Evolutionary conservation across 2,329 filamentous ascomycete genomes (phyloP), one percentile per base, ranked within the genome.

Genomic region (Penicillium hordei): DNA sequence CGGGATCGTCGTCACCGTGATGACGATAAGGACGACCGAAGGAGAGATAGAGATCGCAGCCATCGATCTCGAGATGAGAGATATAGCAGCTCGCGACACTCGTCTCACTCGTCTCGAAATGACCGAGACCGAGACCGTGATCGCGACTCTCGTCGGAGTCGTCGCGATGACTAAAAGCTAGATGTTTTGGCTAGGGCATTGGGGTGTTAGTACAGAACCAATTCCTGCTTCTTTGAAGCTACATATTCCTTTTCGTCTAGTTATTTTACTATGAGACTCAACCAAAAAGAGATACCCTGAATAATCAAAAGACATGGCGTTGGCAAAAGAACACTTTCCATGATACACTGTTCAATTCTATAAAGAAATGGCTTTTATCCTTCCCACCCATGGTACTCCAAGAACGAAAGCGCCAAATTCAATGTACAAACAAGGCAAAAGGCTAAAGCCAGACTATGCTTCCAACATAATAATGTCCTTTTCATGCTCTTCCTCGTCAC

Each of bases 381-480:
- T 52, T 63, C 62, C 60, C 60, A 63, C 57, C 59, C 58, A 59
- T 50, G 48, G 48, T 62, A 67, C 59, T 65, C 65, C 57, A 64
- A 51, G 60, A 61, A 61, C 49, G 51, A 64, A 62, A 61, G 61
- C 65, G 64, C 64, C 65, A 48, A 57, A 57, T 57, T 65, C 55
- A 66, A 60, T 66, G 60, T 65, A 66, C 62, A 66, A 59, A 50
- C 45, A 50, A 31, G 33, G 33, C 21, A 52, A 62, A 55, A 64
- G 55, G 50, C 54, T 48, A 42, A 59, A 48, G 48, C 53, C 46
- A 48, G 57, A 58, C 60, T 67, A 76, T 60, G 62, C 68, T 39
- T 68, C 74, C 50, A 75, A 58, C 75, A 78, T 78, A 57, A 75
- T 65, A 25, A 76, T 68, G 65, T 77, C 75, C 60, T 75, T 72